A percentile compares a stretch with the other conserved stretches of the same genome.
These are phyloP conservation scores for Alternaria brassicicola DNA, from an alignment of 2,329 filamentous ascomycete species.

Conservation along the genomic window DNA sequence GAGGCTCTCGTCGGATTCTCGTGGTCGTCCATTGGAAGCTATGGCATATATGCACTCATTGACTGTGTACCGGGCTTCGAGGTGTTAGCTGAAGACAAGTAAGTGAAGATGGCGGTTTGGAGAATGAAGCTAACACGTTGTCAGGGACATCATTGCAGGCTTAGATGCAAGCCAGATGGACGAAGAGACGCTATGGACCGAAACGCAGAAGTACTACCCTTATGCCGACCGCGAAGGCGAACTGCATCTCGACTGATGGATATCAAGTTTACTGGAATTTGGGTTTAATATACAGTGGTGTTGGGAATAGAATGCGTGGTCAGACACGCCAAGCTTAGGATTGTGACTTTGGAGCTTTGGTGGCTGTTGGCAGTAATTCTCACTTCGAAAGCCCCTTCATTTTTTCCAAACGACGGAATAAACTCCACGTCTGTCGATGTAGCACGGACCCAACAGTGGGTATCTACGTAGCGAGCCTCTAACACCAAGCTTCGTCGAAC, in stretches of 20 bases:
- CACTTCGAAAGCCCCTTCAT: no score
- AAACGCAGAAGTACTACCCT: slow-evolving; percentile 46
- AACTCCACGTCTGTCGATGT: neutral
- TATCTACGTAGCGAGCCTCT: no score
- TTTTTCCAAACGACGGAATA: neutral
- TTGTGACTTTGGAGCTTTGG: no score
- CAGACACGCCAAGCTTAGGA: no score
- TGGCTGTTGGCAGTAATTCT: no score
- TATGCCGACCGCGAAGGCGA: slow-evolving; percentile 40
- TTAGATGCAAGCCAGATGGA: slow-evolving; percentile 60
- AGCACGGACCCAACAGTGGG: neutral
- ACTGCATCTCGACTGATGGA: slow-evolving; percentile 33
- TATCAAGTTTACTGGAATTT: neutral
- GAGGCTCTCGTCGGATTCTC: slow-evolving; percentile 59
- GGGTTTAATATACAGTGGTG: neutral
- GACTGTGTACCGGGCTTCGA: slow-evolving; percentile 61
- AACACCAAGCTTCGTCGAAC: no score
- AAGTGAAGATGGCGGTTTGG: slow-evolving; percentile 33
- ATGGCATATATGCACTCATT: slow-evolving; percentile 57
- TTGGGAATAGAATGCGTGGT: neutral
- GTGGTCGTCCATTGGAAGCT: slow-evolving; percentile 59
- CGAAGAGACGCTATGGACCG: slow-evolving; percentile 51
- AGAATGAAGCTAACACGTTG: slow-evolving; percentile 9
- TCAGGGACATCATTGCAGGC: slow-evolving; percentile 55
- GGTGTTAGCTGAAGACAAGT: slow-evolving; percentile 60